Evolutionary conservation across 2,329 filamentous ascomycete species (phyloP).

Genomic region (Ophiostoma triangulosporum): DNA sequence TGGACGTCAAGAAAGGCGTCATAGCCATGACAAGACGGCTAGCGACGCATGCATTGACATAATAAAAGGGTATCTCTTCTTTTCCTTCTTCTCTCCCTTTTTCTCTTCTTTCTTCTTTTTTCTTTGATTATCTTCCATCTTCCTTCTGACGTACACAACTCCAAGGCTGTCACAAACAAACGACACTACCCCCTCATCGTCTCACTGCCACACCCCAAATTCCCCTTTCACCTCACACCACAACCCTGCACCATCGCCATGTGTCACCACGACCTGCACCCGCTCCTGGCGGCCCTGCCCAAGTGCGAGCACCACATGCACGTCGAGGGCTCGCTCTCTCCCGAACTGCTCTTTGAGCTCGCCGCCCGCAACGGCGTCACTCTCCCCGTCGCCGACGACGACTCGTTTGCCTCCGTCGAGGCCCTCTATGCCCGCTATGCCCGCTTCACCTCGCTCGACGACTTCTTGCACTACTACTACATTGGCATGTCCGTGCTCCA

Average conservation of each 20-base stretch:
- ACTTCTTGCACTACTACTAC: slow-evolving; percentile 66
- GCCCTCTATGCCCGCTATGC: slow-evolving; percentile 50
- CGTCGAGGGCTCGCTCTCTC: slow-evolving; percentile 61
- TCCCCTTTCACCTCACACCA: neutral
- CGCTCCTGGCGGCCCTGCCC: slow-evolving; percentile 51
- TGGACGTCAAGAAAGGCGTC: neutral
- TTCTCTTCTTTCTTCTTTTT: neutral
- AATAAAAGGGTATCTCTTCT: neutral
- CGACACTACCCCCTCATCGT: neutral
- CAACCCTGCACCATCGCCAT: slow-evolving; percentile 23
- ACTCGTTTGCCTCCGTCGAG: slow-evolving; percentile 47
- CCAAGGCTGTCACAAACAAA: neutral
- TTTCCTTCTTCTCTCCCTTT: neutral
- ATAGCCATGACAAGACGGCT: neutral
- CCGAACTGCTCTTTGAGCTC: slow-evolving; percentile 55
- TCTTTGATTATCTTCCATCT: neutral
- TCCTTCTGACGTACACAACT: too few relatives aligned
- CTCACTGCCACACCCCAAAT: neutral
- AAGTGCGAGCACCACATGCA: slow-evolving; percentile 78
- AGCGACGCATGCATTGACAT: neutral
- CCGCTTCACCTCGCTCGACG: slow-evolving; percentile 56
- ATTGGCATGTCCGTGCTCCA: slow-evolving; percentile 59
- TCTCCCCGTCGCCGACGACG: slow-evolving; percentile 41
- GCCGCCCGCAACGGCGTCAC: slow-evolving; percentile 51
- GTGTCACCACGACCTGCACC: slow-evolving; percentile 42